These are phyloP conservation scores for Ogataea zsoltii DNA, from an alignment of 805 yeast species.

Conservation along the genomic window DNA sequence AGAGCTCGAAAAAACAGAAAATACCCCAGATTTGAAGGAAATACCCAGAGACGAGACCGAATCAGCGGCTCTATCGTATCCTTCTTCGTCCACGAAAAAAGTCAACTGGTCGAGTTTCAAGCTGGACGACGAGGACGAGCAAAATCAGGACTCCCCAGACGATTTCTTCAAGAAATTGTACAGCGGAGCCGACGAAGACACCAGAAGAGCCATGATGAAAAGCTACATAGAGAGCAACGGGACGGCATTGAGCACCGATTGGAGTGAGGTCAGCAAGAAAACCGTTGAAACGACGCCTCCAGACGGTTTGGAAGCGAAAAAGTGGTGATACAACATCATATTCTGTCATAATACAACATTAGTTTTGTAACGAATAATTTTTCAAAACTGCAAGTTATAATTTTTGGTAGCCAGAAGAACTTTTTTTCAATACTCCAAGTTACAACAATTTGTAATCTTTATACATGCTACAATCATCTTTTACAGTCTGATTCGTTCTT, in stretches of 20 bases:
- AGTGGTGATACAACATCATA: constrained; percentile 42
- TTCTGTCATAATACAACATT: no score
- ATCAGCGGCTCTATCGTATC: constrained; percentile 42
- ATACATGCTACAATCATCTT: no score
- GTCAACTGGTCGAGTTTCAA: constrained; percentile 68
- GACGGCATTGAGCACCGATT: constrained; percentile 87
- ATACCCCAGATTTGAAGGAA: neutral
- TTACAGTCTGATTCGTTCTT: no score
- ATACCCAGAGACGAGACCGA: constrained; percentile 8
- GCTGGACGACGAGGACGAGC: constrained; percentile 41
- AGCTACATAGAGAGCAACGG: constrained; percentile 93
- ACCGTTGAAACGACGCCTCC: constrained; percentile 72
- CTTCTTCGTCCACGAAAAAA: constrained; percentile 61
- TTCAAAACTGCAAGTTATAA: no score
- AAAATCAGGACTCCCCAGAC: constrained; percentile 51
- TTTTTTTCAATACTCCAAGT: no score
- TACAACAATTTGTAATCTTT: no score
- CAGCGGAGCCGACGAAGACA: constrained; percentile 81
- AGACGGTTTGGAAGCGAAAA: constrained; percentile 63
- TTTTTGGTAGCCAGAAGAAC: no score
- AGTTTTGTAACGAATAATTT: no score
- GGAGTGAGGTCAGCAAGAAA: constrained; percentile 79
- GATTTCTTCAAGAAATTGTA: constrained; percentile 77
- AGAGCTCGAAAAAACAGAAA: constrained; percentile 41
- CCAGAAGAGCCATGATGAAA: constrained; percentile 94